phyloP scores from a whole-genome alignment of 2,329 filamentous ascomycete genomes.

The Dothiorella sarmentorum region DNA sequence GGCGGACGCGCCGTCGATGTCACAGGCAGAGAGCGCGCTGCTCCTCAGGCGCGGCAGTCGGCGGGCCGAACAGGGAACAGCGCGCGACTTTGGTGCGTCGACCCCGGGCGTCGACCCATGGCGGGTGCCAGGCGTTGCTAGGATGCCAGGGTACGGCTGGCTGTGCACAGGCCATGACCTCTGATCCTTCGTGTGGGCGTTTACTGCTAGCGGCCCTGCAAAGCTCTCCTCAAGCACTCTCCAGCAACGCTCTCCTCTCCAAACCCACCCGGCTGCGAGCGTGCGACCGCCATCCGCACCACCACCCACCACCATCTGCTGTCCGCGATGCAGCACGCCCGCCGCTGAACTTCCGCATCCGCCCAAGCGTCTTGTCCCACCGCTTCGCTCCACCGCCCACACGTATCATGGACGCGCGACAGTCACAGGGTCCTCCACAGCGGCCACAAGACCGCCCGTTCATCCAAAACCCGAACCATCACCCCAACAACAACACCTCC shows the following conservation, averaged over 20 bases:
- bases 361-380: background rate
- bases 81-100: background rate
- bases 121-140: no score
- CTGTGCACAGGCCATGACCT: background rate
- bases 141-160: no score
- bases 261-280: background rate
- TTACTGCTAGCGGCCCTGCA: slow-evolving; percentile 11
- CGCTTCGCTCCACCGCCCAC: slow-evolving; percentile 8
- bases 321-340: slow-evolving; percentile 7
- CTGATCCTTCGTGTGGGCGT: background rate
- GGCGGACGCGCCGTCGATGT: background rate
- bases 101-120: background rate
- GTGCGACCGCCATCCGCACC: background rate
- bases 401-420: slow-evolving; percentile 35
- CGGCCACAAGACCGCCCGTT: slow-evolving; percentile 41
- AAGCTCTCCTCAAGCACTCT: background rate
- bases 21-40: background rate
- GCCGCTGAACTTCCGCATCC: background rate
- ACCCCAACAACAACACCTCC: slow-evolving; percentile 47
- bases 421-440: slow-evolving; percentile 36
- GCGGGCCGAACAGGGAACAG: background rate
- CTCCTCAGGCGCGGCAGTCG: background rate
- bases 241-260: background rate
- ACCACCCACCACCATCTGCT: background rate
- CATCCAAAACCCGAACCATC: slow-evolving; percentile 58